A percentile compares a stretch with the other conserved stretches of the same genome.
Conservation (phyloP, 495 filamentous ascomycete genomes). For the Penicillium tannophilum region DNA sequence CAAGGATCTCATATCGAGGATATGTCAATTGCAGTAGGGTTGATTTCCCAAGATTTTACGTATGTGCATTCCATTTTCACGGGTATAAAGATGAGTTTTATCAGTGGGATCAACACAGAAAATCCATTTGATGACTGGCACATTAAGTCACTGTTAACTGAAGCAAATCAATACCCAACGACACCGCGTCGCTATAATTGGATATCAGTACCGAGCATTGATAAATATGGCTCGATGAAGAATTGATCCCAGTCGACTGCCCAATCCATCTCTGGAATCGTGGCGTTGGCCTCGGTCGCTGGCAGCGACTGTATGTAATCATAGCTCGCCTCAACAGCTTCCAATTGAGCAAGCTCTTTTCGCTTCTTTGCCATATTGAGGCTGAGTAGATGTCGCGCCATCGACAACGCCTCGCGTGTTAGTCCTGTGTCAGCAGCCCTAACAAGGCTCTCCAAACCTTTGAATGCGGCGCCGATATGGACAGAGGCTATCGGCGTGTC, state of each 20-base stretch:
- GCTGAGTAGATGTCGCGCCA: constrained; percentile 33
- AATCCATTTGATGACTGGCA: too few relatives aligned
- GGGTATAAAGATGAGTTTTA: too few relatives aligned
- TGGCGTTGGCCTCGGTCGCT: constrained; percentile 12
- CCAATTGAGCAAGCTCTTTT: constrained; percentile 30
- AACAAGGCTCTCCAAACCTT: constrained; percentile 33
- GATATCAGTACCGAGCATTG: constrained; percentile 26
- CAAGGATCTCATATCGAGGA: too few relatives aligned
- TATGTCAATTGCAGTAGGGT: too few relatives aligned
- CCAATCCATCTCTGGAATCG: constrained; percentile 26
- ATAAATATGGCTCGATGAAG: constrained; percentile 32
- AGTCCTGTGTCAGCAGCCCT: constrained; percentile 29
- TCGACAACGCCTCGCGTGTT: constrained; percentile 34
- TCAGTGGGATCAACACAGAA: too few relatives aligned
- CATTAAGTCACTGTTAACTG: too few relatives aligned
- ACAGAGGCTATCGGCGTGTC: constrained; percentile 28
- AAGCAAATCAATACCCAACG: too few relatives aligned
- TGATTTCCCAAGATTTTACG: too few relatives aligned
- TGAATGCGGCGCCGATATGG: constrained; percentile 29
- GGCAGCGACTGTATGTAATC: constrained; percentile 1
- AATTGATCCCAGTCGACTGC: constrained; percentile 33
- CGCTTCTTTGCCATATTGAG: constrained; percentile 34
- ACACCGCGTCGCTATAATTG: constrained; percentile 13
- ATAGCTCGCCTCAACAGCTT: constrained; percentile 33
- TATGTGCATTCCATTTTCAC: too few relatives aligned